phyloP scores from a whole-genome alignment of 306 rosid species.

The Pterocarpus macrocarpus region DNA sequence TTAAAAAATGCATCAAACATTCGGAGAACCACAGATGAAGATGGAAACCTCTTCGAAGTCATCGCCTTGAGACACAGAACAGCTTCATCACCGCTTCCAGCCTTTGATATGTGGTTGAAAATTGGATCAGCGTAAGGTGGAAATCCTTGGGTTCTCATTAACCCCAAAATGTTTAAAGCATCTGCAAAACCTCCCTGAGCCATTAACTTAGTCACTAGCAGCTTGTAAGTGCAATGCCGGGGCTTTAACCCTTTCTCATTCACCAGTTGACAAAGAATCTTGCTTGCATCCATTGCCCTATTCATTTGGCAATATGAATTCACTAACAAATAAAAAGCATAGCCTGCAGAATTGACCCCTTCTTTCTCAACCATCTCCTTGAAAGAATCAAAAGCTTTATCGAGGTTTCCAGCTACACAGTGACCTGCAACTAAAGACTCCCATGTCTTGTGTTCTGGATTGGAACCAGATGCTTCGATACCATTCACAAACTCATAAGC shows the following conservation, averaged over 20 bases:
- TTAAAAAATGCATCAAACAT: slow-evolving; percentile 74
- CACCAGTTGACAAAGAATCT: slow-evolving; percentile 58
- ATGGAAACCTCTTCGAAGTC: slow-evolving; percentile 75
- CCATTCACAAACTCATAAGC: slow-evolving; percentile 58
- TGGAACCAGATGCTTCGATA: slow-evolving; percentile 59
- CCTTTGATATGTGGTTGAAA: slow-evolving; percentile 65
- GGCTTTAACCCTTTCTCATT: slow-evolving; percentile 65
- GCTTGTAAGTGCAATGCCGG: slow-evolving; percentile 73
- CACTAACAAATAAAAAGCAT: slow-evolving; percentile 62
- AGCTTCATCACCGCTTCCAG: slow-evolving; percentile 79
- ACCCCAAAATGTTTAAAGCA: slow-evolving; percentile 68
- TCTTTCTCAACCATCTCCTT: slow-evolving; percentile 68
- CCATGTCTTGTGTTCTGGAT: slow-evolving; percentile 61
- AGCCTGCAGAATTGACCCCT: slow-evolving; percentile 54
- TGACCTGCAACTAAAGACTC: slow-evolving; percentile 66
- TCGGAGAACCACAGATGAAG: slow-evolving; percentile 59
- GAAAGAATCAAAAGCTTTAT: slow-evolving; percentile 64
- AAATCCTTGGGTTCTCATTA: slow-evolving; percentile 74
- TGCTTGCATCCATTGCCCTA: slow-evolving; percentile 67
- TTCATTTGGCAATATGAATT: slow-evolving; percentile 65
- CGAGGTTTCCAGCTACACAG: slow-evolving; percentile 69
- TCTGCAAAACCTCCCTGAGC: slow-evolving; percentile 66
- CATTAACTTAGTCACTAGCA: slow-evolving; percentile 63
- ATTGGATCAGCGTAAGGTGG: slow-evolving; percentile 83
- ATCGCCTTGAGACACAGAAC: slow-evolving; percentile 65